Base-by-base conservation (phyloP, 257 asterid genomes). In the Jacaranda copaia region DNA sequence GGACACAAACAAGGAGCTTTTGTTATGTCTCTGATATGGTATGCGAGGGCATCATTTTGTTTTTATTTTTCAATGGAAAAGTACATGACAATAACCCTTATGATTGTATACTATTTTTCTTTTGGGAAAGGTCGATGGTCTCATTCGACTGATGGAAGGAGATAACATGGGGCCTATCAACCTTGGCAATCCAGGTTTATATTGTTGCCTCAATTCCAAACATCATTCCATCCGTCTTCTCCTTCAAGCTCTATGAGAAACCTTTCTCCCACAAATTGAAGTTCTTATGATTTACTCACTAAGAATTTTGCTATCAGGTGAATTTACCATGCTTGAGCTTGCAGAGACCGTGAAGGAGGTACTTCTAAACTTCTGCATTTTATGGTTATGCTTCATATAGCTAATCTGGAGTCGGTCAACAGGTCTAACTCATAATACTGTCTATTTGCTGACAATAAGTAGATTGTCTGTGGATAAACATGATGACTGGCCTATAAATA, bases 271-370 rank as follows among this genome's bases (percentile, higher is more conserved):
- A 48, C 12, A 11, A 5, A 3, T 49, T 45, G 67, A n/a, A 32
- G 15, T 63, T 60, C 43, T 58, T 39, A 3, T 20, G 13, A 79
- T 25, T 8, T 14, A 58, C 77, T 80, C 43, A 78, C 73, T 61
- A 32, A 46, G 15, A 5, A 72, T 77, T 57, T 56, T 76, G 4
- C 63, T 77, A 16, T 78, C 88, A 93, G 98, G 97, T 80, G 99
- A 95, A 88, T 95, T 91, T 76, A 95, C 98, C 36, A 95, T 95
- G 97, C 85, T 88, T 56, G 99, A 95, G 85, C 98, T 95, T 65
- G 98, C 98, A 0, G 97, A 92, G 85, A 92, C 86, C 32, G 98
- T 94, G 79, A 92, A 94, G 82, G 96, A 94, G 99, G 99, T 91
- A 88, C 38, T 66, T 46, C 65, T 38, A 0, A 55, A 20, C 38